These are phyloP conservation scores for Tuber indicum DNA, from an alignment of 495 filamentous ascomycete genomes.

Conservation along the genomic window DNA sequence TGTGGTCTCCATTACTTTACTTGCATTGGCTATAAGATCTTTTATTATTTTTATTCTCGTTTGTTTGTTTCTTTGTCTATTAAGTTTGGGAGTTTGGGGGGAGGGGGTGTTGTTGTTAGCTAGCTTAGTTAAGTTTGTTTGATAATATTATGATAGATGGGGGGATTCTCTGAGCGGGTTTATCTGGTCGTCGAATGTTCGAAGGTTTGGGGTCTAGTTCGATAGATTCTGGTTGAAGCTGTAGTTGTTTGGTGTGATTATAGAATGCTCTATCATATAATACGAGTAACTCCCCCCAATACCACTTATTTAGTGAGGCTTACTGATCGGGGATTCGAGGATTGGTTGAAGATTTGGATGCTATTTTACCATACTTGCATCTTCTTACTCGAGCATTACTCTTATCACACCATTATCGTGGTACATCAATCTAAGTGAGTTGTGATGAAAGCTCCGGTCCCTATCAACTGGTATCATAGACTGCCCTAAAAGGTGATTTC, in stretches of 20 bases:
- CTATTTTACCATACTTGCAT: background rate
- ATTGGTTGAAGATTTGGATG: background rate
- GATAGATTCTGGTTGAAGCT: background rate
- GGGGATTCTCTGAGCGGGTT: background rate
- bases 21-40: background rate
- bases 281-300: no score
- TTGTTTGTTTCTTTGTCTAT: background rate
- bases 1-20: background rate
- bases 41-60: background rate
- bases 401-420: background rate
- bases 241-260: background rate
- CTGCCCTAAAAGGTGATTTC: background rate
- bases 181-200: background rate
- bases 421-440: background rate
- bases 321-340: background rate
- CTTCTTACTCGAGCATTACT: background rate
- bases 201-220: background rate
- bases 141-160: background rate
- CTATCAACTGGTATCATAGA: no score
- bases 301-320: no score
- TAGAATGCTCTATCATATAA: background rate
- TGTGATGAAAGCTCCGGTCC: background rate
- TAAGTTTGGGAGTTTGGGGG: background rate
- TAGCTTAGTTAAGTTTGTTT: background rate
- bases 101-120: background rate